Percentiles rank a stretch among this genome's conserved stretches.
Evolutionary conservation across 169 alveolate species (phyloP).

Genomic region (Eimeria mitis): DNA sequence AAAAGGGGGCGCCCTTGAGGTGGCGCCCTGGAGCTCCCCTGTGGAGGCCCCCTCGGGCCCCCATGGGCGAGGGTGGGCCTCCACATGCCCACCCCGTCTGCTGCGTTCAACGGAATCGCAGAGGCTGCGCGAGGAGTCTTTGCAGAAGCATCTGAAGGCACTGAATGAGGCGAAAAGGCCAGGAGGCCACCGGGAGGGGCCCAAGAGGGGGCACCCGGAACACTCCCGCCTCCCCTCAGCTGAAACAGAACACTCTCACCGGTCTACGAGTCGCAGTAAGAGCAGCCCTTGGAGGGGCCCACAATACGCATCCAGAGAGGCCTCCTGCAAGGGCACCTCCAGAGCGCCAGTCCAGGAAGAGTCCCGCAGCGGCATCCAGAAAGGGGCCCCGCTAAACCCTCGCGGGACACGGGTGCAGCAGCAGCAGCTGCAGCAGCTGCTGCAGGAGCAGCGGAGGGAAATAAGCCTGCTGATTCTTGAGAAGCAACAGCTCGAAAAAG

Average conservation of each 20-base stretch:
- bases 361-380: neutral
- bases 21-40: neutral
- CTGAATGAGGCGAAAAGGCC: neutral
- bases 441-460: conserved; percentile 28
- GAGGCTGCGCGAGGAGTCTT: conserved; percentile 27
- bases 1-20: neutral
- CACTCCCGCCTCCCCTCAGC: conserved; percentile 18
- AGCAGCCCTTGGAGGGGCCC: neutral
- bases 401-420: conserved; percentile 13
- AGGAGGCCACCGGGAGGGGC: neutral
- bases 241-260: neutral
- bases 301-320: neutral
- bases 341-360: neutral
- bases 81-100: conserved; percentile 34
- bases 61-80: neutral
- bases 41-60: neutral
- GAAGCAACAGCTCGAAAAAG: conserved; percentile 50
- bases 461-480: neutral
- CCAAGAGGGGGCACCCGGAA: neutral
- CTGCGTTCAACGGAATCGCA: conserved; percentile 18
- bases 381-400: neutral
- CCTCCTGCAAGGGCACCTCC: neutral
- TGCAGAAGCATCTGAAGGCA: conserved; percentile 2
- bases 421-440: conserved; percentile 50
- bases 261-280: neutral